These are phyloP conservation scores for Neurospora sp. DNA, from an alignment of 2,329 filamentous ascomycete species.

Conservation along the genomic window DNA sequence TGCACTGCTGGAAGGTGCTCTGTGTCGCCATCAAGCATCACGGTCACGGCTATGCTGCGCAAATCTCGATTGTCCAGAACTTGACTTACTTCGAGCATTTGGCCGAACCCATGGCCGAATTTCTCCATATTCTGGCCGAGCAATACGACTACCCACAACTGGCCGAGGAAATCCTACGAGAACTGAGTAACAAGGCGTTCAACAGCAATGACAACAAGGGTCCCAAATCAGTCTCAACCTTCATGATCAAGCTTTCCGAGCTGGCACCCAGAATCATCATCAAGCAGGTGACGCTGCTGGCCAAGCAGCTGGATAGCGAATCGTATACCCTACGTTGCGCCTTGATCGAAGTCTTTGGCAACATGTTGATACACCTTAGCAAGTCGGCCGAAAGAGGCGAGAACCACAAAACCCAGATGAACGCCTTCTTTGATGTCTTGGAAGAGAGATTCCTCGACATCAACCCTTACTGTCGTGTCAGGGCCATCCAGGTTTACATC, in stretches of 20 bases:
- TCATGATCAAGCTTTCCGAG: slow-evolving; percentile 88
- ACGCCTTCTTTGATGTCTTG: slow-evolving; percentile 92
- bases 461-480: slow-evolving; percentile 90
- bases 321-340: slow-evolving; percentile 91
- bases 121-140: slow-evolving; percentile 87
- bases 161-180: slow-evolving; percentile 83
- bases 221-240: slow-evolving; percentile 90
- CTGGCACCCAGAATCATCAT: slow-evolving; percentile 85
- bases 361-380: slow-evolving; percentile 83
- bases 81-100: slow-evolving; percentile 97
- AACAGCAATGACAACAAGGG: slow-evolving; percentile 93
- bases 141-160: slow-evolving; percentile 97
- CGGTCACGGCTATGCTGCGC: slow-evolving; percentile 89
- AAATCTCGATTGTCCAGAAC: slow-evolving; percentile 96
- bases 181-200: slow-evolving; percentile 96
- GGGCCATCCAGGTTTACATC: slow-evolving; percentile 86
- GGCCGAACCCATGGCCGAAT: slow-evolving; percentile 98
- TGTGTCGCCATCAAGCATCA: slow-evolving; percentile 97
- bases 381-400: slow-evolving; percentile 86
- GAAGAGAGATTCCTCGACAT: slow-evolving; percentile 94
- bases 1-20: slow-evolving; percentile 95
- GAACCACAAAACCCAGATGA: slow-evolving; percentile 88
- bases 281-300: slow-evolving; percentile 92
- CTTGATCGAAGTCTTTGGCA: slow-evolving; percentile 93
- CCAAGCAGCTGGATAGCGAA: slow-evolving; percentile 93